Conservation (phyloP, 2,329 filamentous ascomycete species). For the Teratosphaeriaceae sp. region DNA sequence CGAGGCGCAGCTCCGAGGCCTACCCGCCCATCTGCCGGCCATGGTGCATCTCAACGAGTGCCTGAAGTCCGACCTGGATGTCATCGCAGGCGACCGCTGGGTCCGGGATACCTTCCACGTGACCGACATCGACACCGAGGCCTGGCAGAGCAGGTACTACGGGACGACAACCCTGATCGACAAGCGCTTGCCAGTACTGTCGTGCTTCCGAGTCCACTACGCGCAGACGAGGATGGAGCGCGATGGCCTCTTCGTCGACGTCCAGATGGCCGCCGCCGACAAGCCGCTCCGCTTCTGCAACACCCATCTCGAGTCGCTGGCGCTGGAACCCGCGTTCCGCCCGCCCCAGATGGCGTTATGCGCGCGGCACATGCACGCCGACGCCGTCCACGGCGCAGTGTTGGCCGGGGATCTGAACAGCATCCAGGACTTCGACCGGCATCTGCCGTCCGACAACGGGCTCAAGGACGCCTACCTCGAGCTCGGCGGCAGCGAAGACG, state of each 20-base stretch:
- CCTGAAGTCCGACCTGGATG: slow-evolving; percentile 37
- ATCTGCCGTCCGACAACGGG: slow-evolving; percentile 41
- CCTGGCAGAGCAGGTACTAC: slow-evolving; percentile 44
- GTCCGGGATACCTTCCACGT: slow-evolving; percentile 42
- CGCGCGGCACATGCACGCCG: slow-evolving; percentile 37
- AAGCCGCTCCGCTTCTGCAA: slow-evolving; percentile 46
- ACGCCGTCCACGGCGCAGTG: slow-evolving; percentile 35
- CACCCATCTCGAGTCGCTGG: slow-evolving; percentile 52
- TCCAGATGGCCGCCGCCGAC: slow-evolving; percentile 21
- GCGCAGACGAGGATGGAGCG: slow-evolving; percentile 42
- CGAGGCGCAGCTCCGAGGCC: slow-evolving; percentile 20
- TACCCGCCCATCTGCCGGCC: slow-evolving; percentile 19
- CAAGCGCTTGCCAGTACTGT: slow-evolving; percentile 36
- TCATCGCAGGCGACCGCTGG: slow-evolving; percentile 42
- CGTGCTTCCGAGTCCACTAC: slow-evolving; percentile 47
- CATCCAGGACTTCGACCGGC: slow-evolving; percentile 48
- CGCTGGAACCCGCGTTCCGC: slow-evolving; percentile 42
- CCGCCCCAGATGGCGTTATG: slow-evolving; percentile 44
- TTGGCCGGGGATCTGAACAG: slow-evolving; percentile 54
- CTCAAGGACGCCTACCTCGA: slow-evolving; percentile 50
- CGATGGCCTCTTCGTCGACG: slow-evolving; percentile 51
- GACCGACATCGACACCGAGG: slow-evolving; percentile 39
- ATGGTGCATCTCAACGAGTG: slow-evolving; percentile 52
- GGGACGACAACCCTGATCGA: slow-evolving; percentile 50
- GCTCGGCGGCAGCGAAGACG: slow-evolving; percentile 45